phyloP scores from a whole-genome alignment of 1,284 basidiomycete species.

The Xanthoconium separans region DNA sequence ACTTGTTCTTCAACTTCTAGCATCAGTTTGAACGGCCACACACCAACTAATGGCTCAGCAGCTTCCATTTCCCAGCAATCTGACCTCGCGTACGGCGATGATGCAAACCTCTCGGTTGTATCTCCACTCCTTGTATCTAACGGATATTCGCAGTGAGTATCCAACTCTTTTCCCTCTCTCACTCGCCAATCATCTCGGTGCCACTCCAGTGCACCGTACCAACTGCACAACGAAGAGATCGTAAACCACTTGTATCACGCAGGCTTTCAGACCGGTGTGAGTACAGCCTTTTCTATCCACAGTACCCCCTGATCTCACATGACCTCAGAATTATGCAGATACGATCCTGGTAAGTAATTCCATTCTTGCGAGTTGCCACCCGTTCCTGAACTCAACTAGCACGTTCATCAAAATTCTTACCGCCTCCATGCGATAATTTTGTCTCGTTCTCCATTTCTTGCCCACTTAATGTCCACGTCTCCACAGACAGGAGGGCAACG shows the following conservation, averaged over 20 bases:
- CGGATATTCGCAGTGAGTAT: constrained; percentile 46
- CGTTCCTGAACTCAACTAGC: constrained; percentile 43
- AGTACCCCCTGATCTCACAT: constrained; percentile 10
- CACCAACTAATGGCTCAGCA: constrained; percentile 24
- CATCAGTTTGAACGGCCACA: constrained; percentile 22
- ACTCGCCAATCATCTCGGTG: constrained; percentile 12
- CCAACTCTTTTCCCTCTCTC: not conserved
- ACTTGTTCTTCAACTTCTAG: constrained; percentile 23
- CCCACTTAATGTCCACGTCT: constrained; percentile 79
- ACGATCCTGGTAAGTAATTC: constrained; percentile 62
- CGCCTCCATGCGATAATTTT: constrained; percentile 80
- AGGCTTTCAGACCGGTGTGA: constrained; percentile 76
- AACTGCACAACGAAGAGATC: constrained; percentile 67
- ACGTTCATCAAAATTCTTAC: constrained; percentile 72
- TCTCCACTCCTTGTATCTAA: constrained; percentile 29
- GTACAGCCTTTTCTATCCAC: constrained; percentile 31
- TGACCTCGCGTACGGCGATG: constrained; percentile 23
- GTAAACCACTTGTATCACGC: constrained; percentile 73
- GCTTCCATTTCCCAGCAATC: constrained; percentile 18
- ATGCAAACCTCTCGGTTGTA: constrained; percentile 17
- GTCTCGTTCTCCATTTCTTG: constrained; percentile 82
- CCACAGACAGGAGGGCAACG: constrained; percentile 60
- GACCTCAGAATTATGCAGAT: constrained; percentile 72
- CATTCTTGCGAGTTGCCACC: constrained; percentile 10
- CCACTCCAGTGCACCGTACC: constrained; percentile 44